These are phyloP conservation scores for Globisporangium takayamanum DNA, from an alignment of 352 stramenopile genomes.

Conservation along the genomic window DNA sequence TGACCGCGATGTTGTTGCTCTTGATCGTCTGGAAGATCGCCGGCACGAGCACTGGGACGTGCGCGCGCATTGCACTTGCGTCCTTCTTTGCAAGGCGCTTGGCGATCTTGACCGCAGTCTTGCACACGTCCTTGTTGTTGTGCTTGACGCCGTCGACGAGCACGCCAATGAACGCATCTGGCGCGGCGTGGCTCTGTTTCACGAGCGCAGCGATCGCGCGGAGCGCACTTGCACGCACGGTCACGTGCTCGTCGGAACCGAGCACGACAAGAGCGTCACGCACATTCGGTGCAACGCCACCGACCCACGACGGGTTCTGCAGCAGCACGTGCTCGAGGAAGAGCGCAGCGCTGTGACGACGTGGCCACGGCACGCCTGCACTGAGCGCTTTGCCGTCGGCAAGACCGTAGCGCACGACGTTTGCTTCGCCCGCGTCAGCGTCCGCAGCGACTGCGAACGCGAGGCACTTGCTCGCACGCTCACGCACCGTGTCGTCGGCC, in stretches of 20 bases:
- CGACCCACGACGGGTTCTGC: constrained; percentile 33
- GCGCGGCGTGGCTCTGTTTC: constrained; percentile 33
- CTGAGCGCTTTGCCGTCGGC: constrained; percentile 26
- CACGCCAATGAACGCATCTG: constrained; percentile 46
- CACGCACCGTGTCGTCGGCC: constrained; percentile 54
- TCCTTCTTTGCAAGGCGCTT: constrained; percentile 71
- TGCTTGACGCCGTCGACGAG: constrained; percentile 54
- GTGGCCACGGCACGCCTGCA: constrained; percentile 35
- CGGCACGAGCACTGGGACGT: constrained; percentile 61
- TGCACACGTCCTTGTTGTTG: constrained; percentile 78
- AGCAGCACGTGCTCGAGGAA: constrained; percentile 50
- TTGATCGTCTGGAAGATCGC: constrained; percentile 83
- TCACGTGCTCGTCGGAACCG: constrained; percentile 56
- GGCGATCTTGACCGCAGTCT: constrained; percentile 58
- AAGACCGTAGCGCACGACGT: constrained; percentile 44
- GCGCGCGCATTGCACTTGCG: constrained; percentile 40
- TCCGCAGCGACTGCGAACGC: constrained; percentile 50
- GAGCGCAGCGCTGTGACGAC: constrained; percentile 55
- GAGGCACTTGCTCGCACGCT: constrained; percentile 62
- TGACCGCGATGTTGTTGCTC: constrained; percentile 86
- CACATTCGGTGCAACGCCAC: constrained; percentile 20
- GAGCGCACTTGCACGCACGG: constrained; percentile 49
- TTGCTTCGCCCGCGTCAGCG: constrained; percentile 23
- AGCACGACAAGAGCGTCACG: constrained; percentile 32
- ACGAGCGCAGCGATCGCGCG: constrained; percentile 49